Evolutionary conservation across 345 rosid genomes (phyloP), one percentile per base, ranked within the genome.

Genomic region (Triadica sebifera): DNA sequence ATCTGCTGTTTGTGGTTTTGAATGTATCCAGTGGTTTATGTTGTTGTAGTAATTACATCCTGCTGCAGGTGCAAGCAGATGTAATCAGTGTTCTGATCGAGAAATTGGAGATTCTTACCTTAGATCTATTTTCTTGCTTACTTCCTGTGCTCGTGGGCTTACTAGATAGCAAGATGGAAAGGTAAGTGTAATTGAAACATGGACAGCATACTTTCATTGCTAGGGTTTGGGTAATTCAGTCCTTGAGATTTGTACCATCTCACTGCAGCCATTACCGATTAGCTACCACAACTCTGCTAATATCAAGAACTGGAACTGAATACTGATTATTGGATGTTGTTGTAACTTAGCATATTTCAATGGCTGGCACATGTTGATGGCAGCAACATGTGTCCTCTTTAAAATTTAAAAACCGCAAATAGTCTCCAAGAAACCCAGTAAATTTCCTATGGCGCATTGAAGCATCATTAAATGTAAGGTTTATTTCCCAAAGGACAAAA

Each of bases 101-200:
- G 71, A 93, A 91, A 87, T 85, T 90, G 82, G 96, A 91, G 76
- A 86, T 90, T 73, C 83, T 93, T 77, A 91, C 86, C 75, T 82
- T 95, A 71, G 94, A 93, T 84, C 80, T 93, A 67, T 95, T 93
- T 87, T 88, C 91, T n/a, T 89, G 87, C 86, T 79, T 93, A 80
- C 91, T 92, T 70, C 99, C 98, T 6, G 87, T 95, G 81, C 99
- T 95, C 70, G 76, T 85, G 75, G 90, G 93, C 77, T 88, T 95
- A 77, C 85, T 95, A 71, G 96, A 90, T 70, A 93, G 99, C 87
- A 90, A 81, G 76, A 85, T 80, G 67, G 99, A 95, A 77, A 91
- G 98, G 98, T 95, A 86, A 74, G 52, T 55, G 24, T 75, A 52
- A 46, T 50, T 13, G 55, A 60, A 60, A 65, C 19, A 63, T 66